Evolutionary conservation across 1,284 basidiomycete species (phyloP).

Genomic region (Pterulicium gracile): DNA sequence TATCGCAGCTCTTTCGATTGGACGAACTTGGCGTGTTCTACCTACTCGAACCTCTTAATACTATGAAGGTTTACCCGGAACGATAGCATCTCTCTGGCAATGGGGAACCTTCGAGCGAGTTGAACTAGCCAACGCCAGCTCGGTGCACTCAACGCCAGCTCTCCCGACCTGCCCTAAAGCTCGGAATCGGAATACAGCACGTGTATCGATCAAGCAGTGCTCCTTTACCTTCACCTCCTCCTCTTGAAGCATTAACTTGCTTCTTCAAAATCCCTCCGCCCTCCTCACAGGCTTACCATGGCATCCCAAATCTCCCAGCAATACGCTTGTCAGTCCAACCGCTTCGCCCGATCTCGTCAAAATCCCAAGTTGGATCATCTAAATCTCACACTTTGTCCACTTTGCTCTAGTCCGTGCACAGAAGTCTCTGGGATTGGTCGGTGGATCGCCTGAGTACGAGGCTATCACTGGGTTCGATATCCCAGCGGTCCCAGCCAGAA

Average conservation of each 20-base stretch:
- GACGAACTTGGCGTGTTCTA: no score
- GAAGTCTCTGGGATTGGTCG: conserved; percentile 83
- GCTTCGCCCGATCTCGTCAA: conserved; percentile 4
- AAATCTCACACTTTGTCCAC: conserved; percentile 5
- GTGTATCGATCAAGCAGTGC: neutral
- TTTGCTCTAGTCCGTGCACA: conserved; percentile 72
- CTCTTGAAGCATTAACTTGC: conserved; percentile 71
- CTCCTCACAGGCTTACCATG: conserved; percentile 31
- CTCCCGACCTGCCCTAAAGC: conserved; percentile 1
- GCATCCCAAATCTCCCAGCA: conserved; percentile 60
- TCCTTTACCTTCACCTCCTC: conserved; percentile 10
- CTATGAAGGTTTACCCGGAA: no score
- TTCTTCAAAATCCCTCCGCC: conserved; percentile 34
- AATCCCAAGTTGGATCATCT: conserved; percentile 2
- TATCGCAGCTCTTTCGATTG: no score
- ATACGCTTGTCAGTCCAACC: conserved; percentile 61
- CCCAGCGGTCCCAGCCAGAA: conserved; percentile 62
- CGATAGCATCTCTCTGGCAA: no score
- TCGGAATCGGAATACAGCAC: conserved; percentile 1
- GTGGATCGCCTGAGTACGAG: conserved; percentile 71
- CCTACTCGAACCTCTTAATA: no score
- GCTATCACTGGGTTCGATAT: conserved; percentile 55
- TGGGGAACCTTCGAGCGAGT: no score
- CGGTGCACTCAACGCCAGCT: neutral
- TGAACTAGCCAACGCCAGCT: conserved; percentile 4